Evolutionary conservation across 1,284 basidiomycete genomes (phyloP), one percentile per base, ranked within the genome.

Genomic region (Marasmius fiardii): DNA sequence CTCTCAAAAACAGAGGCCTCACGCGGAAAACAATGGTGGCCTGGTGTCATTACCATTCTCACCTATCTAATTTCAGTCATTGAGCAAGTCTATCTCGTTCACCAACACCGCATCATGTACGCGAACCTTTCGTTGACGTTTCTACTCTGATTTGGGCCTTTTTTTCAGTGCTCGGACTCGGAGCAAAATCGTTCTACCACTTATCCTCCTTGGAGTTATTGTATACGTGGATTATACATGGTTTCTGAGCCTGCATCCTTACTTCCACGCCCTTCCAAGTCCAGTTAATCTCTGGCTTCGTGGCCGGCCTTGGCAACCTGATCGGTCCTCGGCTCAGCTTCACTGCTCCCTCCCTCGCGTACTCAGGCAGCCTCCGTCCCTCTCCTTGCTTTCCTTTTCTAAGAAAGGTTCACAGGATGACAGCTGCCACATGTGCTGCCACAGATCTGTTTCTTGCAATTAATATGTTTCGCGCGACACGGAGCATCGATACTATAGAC

Each of bases 391-490:
- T 10, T 10, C 45, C 12, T 43, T 39, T 39, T 37, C 41, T 35
- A 33, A 54, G 24, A 10, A 8, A 18, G 1, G n/a, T 33, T 11
- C 23, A 4, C n/a, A 54, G 56, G 11, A 52, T 54, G 16, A 35
- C 52, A 7, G 52, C 48, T 7, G 39, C 43, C 20, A 20, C 45
- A 37, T 58, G 52, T n/a, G 53, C 56, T 12, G 49, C 49, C 1
- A 53, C 56, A 12, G 56, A 58, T 45, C 23, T 58, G n/a, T 21
- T 58, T 8, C 54, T 54, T 34, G 53, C 56, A 5, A 14, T 34
- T 3, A 41, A 33, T 20, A 51, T 51, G 41, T 37, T 52, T 47
- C 33, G 35, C 20, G 44, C 31, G 12, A 41, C 54, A 21, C 33
- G 52, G 3, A 21, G n/a, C 21, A 54, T 58, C 1, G 18, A 45